Evolutionary conservation across 768 basidiomycete genomes (phyloP).

Genomic region (Psilocybe azurescens): DNA sequence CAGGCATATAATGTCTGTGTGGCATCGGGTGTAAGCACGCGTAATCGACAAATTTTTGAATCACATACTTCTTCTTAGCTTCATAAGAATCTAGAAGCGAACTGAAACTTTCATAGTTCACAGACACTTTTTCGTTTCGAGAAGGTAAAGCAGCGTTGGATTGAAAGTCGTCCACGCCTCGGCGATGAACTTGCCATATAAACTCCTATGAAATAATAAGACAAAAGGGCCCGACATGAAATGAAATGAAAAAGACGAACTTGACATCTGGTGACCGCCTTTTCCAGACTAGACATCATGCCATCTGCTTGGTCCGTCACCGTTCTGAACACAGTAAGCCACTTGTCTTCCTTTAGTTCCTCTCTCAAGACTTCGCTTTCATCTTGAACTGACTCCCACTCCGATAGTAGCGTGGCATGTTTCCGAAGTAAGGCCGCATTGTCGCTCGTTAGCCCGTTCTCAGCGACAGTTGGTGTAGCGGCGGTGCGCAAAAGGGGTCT

Average conservation of each 20-base stretch:
- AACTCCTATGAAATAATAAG: conserved; percentile 62
- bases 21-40: conserved; percentile 17
- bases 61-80: conserved; percentile 83
- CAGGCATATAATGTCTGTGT: conserved; percentile 90
- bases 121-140: conserved; percentile 53
- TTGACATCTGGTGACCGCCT: conserved; percentile 89
- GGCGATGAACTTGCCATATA: conserved; percentile 80
- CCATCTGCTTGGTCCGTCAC: conserved; percentile 95
- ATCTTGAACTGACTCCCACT: conserved; percentile 84
- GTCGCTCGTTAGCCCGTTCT: conserved; percentile 42
- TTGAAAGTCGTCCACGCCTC: conserved; percentile 48
- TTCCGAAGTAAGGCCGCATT: conserved; percentile 68
- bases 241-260: conserved; percentile 47
- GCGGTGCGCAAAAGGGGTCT: conserved; percentile 54
- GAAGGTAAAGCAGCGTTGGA: conserved; percentile 48
- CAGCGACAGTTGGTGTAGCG: conserved; percentile 51
- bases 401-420: conserved; percentile 69
- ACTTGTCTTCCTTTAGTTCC: conserved; percentile 97
- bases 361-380: conserved; percentile 84
- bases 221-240: conserved; percentile 7
- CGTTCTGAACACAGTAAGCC: conserved; percentile 93
- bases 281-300: conserved; percentile 97
- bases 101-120: conserved; percentile 68
- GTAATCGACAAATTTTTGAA: conserved; percentile 12
- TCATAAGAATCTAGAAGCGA: conserved; percentile 77